phyloP scores from a whole-genome alignment of 148 eudicot genomes.

The Rhododendron simsii region DNA sequence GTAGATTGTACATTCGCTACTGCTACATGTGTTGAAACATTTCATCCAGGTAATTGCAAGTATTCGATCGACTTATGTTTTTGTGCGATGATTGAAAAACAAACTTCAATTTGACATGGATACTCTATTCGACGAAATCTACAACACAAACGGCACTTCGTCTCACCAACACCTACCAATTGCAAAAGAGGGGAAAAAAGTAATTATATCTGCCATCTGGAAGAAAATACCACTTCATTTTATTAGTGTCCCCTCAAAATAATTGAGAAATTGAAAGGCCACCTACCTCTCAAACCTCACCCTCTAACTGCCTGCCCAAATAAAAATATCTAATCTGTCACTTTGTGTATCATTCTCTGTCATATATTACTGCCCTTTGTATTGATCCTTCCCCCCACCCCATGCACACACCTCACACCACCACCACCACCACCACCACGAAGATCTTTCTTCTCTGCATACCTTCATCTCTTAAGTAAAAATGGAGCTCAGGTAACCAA shows the following conservation, averaged over 20 bases:
- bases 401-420: not conserved
- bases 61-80: no score
- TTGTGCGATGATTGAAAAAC: no score
- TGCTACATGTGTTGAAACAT: not conserved
- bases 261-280: constrained; percentile 16
- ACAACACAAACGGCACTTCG: not conserved
- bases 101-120: not conserved
- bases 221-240: not conserved
- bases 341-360: not conserved
- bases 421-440: not conserved
- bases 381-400: not conserved
- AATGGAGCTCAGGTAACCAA: constrained; percentile 9
- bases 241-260: not conserved
- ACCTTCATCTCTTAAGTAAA: not conserved
- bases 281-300: constrained; percentile 16
- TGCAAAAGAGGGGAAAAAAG: not conserved
- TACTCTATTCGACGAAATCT: not conserved
- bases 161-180: not conserved
- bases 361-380: not conserved
- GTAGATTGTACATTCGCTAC: not conserved
- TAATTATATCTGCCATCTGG: no score
- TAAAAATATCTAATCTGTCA: constrained; percentile 5
- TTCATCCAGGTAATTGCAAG: not conserved
- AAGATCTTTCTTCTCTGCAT: not conserved
- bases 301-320: not conserved